Percentiles rank a stretch among this genome's conserved stretches.
Conservation (phyloP, 2,329 filamentous ascomycete genomes). For the Penicillium sp. region DNA sequence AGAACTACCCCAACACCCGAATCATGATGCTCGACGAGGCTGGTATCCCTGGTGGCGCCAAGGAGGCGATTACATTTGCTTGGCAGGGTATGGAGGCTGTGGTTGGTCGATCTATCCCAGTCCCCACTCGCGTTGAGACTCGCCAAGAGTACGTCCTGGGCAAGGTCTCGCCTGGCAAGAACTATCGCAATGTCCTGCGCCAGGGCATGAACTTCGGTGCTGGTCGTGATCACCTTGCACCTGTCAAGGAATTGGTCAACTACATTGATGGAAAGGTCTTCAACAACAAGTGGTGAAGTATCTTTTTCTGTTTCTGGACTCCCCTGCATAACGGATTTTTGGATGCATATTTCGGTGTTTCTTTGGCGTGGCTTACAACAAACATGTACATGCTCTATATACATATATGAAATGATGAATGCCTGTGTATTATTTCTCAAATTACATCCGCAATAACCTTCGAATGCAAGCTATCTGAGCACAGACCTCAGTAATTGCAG, state of each 20-base stretch:
- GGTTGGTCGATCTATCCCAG: constrained; percentile 56
- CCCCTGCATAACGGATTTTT: not conserved
- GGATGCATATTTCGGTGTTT: not conserved
- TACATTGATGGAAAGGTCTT: constrained; percentile 52
- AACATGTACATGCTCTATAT: not conserved
- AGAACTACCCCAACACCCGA: constrained; percentile 49
- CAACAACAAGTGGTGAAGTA: constrained; percentile 47
- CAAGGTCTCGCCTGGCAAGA: constrained; percentile 56
- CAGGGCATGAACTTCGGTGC: constrained; percentile 56
- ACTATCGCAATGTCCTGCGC: constrained; percentile 56
- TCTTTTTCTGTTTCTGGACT: not conserved
- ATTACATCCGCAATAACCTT: too few species aligned
- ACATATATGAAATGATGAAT: not conserved
- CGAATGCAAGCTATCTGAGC: too few species aligned
- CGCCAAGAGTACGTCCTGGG: constrained; percentile 54
- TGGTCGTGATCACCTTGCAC: constrained; percentile 44
- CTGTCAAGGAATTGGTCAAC: constrained; percentile 55
- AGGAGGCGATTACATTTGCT: constrained; percentile 62
- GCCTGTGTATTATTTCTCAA: not conserved
- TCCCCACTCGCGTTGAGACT: constrained; percentile 58
- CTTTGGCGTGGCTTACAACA: not conserved
- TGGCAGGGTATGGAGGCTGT: constrained; percentile 63
- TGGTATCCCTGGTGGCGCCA: constrained; percentile 58
- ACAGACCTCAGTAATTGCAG: too few species aligned
- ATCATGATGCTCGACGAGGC: constrained; percentile 60